Percentiles rank a stretch among this genome's conserved stretches.
Evolutionary conservation across 2,329 filamentous ascomycete species (phyloP).

Genomic region (Calonectria hongkongensis): DNA sequence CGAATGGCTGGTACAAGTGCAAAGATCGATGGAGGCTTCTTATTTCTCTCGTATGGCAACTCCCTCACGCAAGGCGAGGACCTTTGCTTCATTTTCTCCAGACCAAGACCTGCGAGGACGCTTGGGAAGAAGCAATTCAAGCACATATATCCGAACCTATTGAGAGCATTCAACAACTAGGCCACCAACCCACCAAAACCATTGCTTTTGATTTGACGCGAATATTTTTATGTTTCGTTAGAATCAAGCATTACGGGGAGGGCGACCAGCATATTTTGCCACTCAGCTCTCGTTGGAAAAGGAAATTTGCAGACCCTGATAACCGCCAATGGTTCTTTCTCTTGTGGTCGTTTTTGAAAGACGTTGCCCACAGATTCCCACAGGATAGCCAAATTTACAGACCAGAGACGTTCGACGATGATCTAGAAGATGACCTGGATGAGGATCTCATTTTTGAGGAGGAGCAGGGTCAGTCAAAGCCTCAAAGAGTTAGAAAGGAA

Average conservation of each 20-base stretch:
- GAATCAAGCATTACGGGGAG: constrained; percentile 47
- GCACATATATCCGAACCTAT: constrained; percentile 47
- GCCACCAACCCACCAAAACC: constrained; percentile 35
- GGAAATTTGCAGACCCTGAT: constrained; percentile 40
- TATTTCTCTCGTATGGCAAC: constrained; percentile 56
- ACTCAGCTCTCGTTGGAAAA: constrained; percentile 43
- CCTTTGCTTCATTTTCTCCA: constrained; percentile 52
- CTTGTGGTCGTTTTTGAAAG: constrained; percentile 56
- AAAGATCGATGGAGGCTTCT: constrained; percentile 57
- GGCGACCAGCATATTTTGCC: constrained; percentile 47
- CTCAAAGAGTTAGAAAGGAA: constrained; percentile 55
- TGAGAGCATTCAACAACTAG: constrained; percentile 36
- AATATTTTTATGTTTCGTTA: constrained; percentile 57
- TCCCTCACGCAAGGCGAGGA: constrained; percentile 55
- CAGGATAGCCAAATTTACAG: constrained; percentile 59
- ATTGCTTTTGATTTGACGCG: constrained; percentile 57
- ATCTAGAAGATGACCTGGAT: constrained; percentile 37
- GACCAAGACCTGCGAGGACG: constrained; percentile 40
- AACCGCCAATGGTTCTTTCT: constrained; percentile 41
- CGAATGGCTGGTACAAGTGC: constrained; percentile 52
- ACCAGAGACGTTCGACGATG: constrained; percentile 45
- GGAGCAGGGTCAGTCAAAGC: constrained; percentile 36
- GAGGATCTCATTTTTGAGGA: constrained; percentile 45
- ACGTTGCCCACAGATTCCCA: constrained; percentile 55
- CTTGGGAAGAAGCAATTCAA: constrained; percentile 47